phyloP scores from a whole-genome alignment of 495 filamentous ascomycete species.

The Neurospora sp. region DNA sequence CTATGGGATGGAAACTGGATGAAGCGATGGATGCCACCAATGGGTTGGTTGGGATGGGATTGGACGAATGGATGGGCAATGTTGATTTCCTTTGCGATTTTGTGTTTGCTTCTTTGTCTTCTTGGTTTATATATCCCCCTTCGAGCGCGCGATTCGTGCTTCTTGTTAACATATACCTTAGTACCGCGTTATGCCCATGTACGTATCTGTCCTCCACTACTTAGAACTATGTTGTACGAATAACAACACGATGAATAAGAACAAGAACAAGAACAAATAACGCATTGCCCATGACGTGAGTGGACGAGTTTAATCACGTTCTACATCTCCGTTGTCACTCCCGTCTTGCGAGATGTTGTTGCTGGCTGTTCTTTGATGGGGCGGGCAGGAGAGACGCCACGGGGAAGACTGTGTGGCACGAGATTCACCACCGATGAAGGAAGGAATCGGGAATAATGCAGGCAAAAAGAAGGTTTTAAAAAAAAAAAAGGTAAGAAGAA shows the following conservation, averaged over 20 bases:
- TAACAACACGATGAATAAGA: not conserved
- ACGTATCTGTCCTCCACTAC: conserved; percentile 1
- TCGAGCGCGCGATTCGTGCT: not conserved
- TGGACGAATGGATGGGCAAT: not conserved
- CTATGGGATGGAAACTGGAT: not conserved
- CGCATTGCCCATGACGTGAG: not conserved
- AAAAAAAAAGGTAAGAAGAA: no score
- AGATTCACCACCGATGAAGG: no score
- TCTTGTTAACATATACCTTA: conserved; percentile 1
- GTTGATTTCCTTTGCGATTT: conserved; percentile 2
- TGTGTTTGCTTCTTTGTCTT: not conserved
- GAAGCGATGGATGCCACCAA: not conserved
- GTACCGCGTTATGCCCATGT: conserved; percentile 1
- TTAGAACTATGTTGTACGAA: not conserved
- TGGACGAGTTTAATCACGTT: no score
- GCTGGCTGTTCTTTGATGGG: no score
- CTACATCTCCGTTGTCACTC: no score
- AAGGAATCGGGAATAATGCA: no score
- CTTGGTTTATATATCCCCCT: conserved; percentile 7
- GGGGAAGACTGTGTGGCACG: no score
- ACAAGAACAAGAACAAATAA: conserved; percentile 1
- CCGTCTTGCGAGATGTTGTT: no score
- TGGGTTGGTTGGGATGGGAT: not conserved
- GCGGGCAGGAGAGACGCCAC: no score
- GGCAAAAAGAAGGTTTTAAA: no score